Percentiles rank a stretch among this genome's conserved stretches.
phyloP scores from a whole-genome alignment of 2,329 filamentous ascomycete genomes.

The Aspergillus phoenicis region DNA sequence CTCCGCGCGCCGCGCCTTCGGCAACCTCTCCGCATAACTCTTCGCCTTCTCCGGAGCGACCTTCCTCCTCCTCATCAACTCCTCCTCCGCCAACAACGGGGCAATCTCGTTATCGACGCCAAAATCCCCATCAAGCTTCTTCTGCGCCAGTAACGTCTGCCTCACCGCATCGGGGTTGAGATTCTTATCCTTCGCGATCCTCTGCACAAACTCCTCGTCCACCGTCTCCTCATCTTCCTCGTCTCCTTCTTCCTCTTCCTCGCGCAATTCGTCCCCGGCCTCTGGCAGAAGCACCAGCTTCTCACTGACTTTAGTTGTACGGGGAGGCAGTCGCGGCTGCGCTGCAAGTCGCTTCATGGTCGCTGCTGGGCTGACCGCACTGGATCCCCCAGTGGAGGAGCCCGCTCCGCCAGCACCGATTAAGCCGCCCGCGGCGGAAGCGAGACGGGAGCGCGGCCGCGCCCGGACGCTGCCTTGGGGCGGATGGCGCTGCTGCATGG shows the following conservation, averaged over 20 bases:
- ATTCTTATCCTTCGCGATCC: constrained; percentile 35
- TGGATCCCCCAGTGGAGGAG: constrained; percentile 30
- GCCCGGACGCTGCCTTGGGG: constrained; percentile 41
- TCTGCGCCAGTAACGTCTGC: constrained; percentile 35
- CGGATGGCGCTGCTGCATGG: constrained; percentile 80
- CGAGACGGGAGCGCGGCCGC: constrained; percentile 37
- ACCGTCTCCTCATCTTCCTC: constrained; percentile 29
- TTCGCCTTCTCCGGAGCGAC: constrained; percentile 64
- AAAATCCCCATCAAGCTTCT: constrained; percentile 53
- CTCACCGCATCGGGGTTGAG: constrained; percentile 38
- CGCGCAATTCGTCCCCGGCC: constrained; percentile 11
- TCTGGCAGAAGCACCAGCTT: constrained; percentile 87
- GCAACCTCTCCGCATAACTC: constrained; percentile 89
- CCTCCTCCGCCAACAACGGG: constrained; percentile 60
- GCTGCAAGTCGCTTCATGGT: constrained; percentile 60
- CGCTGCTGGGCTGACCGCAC: constrained; percentile 54
- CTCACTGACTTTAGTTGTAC: constrained; percentile 92
- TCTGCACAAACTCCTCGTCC: constrained; percentile 41
- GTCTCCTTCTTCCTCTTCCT: constrained; percentile 23
- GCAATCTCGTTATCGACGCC: constrained; percentile 57
- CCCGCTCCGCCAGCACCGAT: constrained; percentile 48
- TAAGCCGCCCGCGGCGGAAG: constrained; percentile 33
- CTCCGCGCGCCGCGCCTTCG: constrained; percentile 83
- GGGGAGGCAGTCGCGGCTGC: constrained; percentile 68
- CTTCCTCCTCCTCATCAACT: constrained; percentile 59